These are phyloP conservation scores for Plasmodium billcollinsi DNA, from an alignment of 169 alveolate genomes.

Conservation along the genomic window DNA sequence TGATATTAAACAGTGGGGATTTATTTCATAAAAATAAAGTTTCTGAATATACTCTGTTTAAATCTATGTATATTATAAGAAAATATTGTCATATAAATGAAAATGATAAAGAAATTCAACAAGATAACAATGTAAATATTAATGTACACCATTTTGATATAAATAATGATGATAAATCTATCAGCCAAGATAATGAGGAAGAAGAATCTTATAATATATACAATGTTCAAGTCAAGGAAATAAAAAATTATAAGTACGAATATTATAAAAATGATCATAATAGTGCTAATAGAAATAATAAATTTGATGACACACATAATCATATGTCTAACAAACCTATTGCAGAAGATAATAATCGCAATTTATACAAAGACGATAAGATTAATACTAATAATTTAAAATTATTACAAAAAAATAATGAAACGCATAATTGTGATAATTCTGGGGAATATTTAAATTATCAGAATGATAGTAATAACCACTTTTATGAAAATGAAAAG, in stretches of 20 bases:
- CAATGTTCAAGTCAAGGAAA: slow-evolving; percentile 12
- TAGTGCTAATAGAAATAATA: background rate
- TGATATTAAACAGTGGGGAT: slow-evolving; percentile 96
- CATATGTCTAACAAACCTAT: no score
- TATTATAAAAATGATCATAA: slow-evolving; percentile 14
- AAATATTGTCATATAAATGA: slow-evolving; percentile 37
- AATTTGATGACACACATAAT: no score
- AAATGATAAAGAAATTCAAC: background rate
- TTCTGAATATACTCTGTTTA: slow-evolving; percentile 78
- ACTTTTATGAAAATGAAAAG: no score
- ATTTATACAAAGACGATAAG: no score
- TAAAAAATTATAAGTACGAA: slow-evolving; percentile 18
- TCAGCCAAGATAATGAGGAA: background rate
- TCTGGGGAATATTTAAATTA: no score
- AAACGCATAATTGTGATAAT: no score
- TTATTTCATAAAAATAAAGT: slow-evolving; percentile 96
- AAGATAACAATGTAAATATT: background rate
- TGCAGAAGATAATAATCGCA: no score
- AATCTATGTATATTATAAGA: slow-evolving; percentile 47
- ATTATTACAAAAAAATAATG: no score
- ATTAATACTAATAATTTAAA: no score
- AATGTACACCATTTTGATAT: no score
- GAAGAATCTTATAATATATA: background rate
- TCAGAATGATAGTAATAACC: no score
- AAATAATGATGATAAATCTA: background rate